phyloP scores from a whole-genome alignment of 345 rosid species.

The Syzygium aromaticum region DNA sequence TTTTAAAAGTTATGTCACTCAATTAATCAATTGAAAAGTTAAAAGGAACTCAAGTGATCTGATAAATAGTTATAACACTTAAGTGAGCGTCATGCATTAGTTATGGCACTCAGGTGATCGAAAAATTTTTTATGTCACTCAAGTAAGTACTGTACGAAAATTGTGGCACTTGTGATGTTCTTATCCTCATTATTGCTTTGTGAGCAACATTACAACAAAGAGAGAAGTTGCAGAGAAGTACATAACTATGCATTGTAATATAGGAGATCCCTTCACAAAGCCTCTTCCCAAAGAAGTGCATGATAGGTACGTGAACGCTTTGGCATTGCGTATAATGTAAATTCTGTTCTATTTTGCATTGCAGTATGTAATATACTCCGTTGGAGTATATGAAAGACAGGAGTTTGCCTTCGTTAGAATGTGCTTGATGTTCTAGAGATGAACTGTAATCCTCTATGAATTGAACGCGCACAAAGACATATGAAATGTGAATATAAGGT shows the following conservation, averaged over 20 bases:
- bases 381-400: background rate
- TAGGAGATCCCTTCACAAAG: background rate
- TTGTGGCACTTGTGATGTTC: too few relatives aligned
- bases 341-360: background rate
- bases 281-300: background rate
- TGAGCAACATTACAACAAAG: background rate
- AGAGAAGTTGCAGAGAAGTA: background rate
- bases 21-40: too few relatives aligned
- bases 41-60: too few relatives aligned
- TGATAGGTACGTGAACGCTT: background rate
- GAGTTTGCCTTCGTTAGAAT: background rate
- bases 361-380: background rate
- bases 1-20: too few relatives aligned
- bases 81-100: too few relatives aligned
- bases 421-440: background rate
- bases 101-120: too few relatives aligned
- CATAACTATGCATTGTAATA: background rate
- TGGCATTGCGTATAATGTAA: background rate
- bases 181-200: background rate
- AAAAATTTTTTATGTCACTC: too few relatives aligned
- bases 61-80: too few relatives aligned
- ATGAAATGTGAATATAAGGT: background rate
- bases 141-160: too few relatives aligned
- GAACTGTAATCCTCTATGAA: background rate
- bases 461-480: background rate